A percentile compares a stretch with the other conserved stretches of the same genome.
Conservation (phyloP, 148 eudicot genomes). For the Fagopyrum homotropicum region DNA sequence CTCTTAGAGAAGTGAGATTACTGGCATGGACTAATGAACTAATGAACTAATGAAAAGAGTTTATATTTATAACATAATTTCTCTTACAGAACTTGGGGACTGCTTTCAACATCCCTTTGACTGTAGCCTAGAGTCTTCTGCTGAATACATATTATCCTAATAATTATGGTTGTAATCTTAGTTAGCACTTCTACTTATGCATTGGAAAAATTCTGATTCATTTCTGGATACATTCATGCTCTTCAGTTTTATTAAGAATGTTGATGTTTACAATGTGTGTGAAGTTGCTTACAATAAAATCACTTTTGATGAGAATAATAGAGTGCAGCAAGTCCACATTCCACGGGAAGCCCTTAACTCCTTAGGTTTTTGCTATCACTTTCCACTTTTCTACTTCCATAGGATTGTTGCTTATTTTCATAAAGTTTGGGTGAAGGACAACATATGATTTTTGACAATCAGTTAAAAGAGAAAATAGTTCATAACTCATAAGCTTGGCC, state of each 20-base stretch:
- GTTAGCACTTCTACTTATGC: neutral
- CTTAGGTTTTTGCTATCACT: neutral
- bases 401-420: neutral
- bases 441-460: neutral
- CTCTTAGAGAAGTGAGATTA: constrained; percentile 47
- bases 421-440: neutral
- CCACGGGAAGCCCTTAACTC: neutral
- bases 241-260: neutral
- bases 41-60: too few species aligned
- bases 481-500: neutral
- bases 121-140: neutral
- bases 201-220: neutral
- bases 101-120: neutral
- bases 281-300: neutral
- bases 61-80: too few species aligned
- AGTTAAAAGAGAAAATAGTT: neutral
- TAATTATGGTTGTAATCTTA: neutral
- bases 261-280: neutral
- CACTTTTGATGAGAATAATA: neutral
- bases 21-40: too few species aligned
- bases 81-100: too few species aligned
- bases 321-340: neutral
- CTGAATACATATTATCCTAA: neutral
- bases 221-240: neutral
- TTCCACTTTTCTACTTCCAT: too few species aligned